Evolutionary conservation across 2,329 filamentous ascomycete species (phyloP), one percentile per base, ranked within the genome.

Genomic region (Geosmithia putterillii): DNA sequence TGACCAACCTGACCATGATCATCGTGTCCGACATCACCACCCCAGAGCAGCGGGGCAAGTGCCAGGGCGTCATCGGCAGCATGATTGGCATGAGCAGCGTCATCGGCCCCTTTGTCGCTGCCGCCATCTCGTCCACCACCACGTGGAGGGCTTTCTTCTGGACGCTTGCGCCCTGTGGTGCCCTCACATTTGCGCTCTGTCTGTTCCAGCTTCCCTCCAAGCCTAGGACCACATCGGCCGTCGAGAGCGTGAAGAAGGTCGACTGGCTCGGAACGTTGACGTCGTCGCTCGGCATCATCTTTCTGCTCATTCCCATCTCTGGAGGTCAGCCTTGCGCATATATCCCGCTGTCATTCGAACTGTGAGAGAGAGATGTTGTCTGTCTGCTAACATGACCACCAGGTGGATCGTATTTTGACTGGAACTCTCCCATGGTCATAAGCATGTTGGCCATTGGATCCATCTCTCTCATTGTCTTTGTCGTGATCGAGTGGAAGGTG

Each of bases 381-480:
- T 19, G 5, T 36, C 18, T n/a, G n/a, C 23, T 25, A 25, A 25
- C 23, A 25, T 25, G 10, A 6, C 17, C 28, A 9, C 19, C 6
- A 55, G 54, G 54, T 15, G 54, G 54, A 3, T 47, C 54, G 1
- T 56, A 56, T 18, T 57, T 52, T 34, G 39, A 49, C 1, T 90
- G 85, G 86, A 62, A 62, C 39, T 86, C 81, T 0, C 69, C 79
- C 1, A 78, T 74, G 1, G 80, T 87, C 12, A 70, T 90, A 48
- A 85, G 81, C 51, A 67, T 89, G 14, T 69, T 89, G 46, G 63
- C 86, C 18, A 83, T 87, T 47, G 84, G 85, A 4, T 55, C 73
- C 7, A 44, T 82, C 10, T 69, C 71, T 4, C 66, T 79, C 41
- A 67, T 52, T 4, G 46, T 85, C 15, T 90, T 92, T 59, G 63